Conservation (phyloP, 768 basidiomycete species). For the Boletus vermiculosoides region DNA sequence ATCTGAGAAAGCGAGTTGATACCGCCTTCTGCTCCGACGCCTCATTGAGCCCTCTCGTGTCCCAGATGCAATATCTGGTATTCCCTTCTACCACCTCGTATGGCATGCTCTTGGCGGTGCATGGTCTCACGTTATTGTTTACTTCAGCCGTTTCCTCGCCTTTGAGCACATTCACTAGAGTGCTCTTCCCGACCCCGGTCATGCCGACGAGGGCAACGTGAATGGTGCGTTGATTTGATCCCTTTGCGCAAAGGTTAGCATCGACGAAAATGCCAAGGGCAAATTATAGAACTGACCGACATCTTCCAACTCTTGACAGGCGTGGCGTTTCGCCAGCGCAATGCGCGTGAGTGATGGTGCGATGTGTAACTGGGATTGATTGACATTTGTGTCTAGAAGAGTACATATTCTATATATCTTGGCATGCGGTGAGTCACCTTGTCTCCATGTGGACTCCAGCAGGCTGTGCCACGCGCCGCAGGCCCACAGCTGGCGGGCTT, state of each 20-base stretch:
- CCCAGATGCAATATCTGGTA: constrained; percentile 20
- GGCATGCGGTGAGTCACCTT: not conserved
- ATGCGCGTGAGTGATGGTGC: not conserved
- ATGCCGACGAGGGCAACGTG: constrained; percentile 24
- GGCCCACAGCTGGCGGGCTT: not conserved
- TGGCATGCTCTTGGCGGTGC: constrained; percentile 6
- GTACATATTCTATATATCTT: not conserved
- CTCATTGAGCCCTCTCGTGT: constrained; percentile 28
- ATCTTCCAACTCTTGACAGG: constrained; percentile 8
- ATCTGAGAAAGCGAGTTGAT: not conserved
- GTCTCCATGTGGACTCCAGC: too few species aligned
- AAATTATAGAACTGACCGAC: constrained; percentile 13
- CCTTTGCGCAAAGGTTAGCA: constrained; percentile 4
- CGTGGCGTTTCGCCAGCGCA: not conserved
- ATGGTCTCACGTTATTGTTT: constrained; percentile 20
- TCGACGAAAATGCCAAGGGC: not conserved
- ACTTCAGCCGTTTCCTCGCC: constrained; percentile 14
- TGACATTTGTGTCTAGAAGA: not conserved
- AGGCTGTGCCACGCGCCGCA: constrained; percentile 1
- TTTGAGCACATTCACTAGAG: constrained; percentile 26
- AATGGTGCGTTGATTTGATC: not conserved
- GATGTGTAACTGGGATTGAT: not conserved
- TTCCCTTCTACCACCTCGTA: constrained; percentile 12
- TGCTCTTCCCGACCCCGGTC: constrained; percentile 30
- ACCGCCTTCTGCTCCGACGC: constrained; percentile 2